Base-by-base conservation (phyloP, 805 yeast species). In the Limtongia smithiae region DNA sequence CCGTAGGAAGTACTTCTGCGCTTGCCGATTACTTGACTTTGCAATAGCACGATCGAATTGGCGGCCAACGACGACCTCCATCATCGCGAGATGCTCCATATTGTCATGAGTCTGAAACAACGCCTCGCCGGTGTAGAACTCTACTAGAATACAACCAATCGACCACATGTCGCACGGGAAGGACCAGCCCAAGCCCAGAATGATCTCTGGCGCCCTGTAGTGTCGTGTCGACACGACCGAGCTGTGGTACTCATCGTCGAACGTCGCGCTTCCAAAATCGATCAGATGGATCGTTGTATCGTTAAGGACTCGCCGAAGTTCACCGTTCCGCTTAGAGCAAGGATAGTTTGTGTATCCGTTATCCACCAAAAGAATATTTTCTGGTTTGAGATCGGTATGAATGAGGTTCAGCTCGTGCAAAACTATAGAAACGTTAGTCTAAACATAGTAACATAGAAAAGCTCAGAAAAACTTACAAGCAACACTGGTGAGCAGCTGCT, bases 131-230 rank as follows among this genome's bases (percentile, higher is more conserved):
- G 94, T 87, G 33, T 86, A 82, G 42, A 93, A 69, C 68, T 93
- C 99, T 8, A 88, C 90, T 31, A 93, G 69, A 14, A 93, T 87
- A 66, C 97, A 91, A 1, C 96, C 99, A 37, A 93, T 75, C 1
- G 96, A 86, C 99, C 99, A 93, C 71, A 91, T 72, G 66, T 93
- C 99, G 66, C 97, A 91, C 1, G 97, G 95, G 60, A 78, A 89
- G 6, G 96, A 85, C 97, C 98, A 93, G 17, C 97, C 96, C n/a
- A 79, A 75, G 1, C 96, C 96, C 27, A 93, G 69, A 1, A 91
- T 88, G 55, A 93, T 89, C 65, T 93, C 98, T 0, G 98, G 98
- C 0, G 98, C 98, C 46, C 98, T 73, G 67, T 93, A 93, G 67
- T 93, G 98, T 42, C 99, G 75, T 1, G 99, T 93, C 6, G 96